A percentile compares a stretch with the other conserved stretches of the same genome.
Conservation (phyloP, 2,329 filamentous ascomycete species). For the Aspergillus jensenii region DNA sequence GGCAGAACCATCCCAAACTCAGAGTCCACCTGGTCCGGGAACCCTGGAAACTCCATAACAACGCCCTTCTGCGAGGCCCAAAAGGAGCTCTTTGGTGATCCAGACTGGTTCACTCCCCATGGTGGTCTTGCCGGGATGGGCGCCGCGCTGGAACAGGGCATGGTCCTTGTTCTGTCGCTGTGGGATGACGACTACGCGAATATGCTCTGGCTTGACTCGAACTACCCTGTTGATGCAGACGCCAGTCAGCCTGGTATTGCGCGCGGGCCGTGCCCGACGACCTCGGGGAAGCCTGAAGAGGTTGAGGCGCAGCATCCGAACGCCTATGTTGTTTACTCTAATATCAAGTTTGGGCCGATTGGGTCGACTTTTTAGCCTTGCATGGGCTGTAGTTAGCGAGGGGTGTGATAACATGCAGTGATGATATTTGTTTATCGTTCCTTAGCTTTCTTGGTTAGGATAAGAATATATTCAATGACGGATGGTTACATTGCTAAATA, state of each 20-base stretch:
- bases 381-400: no score
- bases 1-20: slow-evolving; percentile 61
- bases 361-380: slow-evolving; percentile 48
- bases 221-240: slow-evolving; percentile 54
- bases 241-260: slow-evolving; percentile 48
- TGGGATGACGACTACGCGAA: slow-evolving; percentile 67
- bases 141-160: slow-evolving; percentile 54
- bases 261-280: slow-evolving; percentile 56
- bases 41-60: slow-evolving; percentile 56
- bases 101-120: slow-evolving; percentile 52
- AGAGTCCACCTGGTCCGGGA: slow-evolving; percentile 45
- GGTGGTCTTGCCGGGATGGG: slow-evolving; percentile 60
- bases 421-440: no score
- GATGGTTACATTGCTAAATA: no score
- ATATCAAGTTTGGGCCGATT: slow-evolving; percentile 61
- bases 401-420: no score
- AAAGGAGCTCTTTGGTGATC: slow-evolving; percentile 57
- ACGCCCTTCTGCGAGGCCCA: slow-evolving; percentile 57
- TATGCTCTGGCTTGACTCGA: slow-evolving; percentile 75
- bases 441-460: no score
- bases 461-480: no score
- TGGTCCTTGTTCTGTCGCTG: slow-evolving; percentile 62
- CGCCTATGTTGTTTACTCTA: slow-evolving; percentile 57
- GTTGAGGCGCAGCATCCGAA: slow-evolving; percentile 50
- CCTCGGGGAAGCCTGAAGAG: slow-evolving; percentile 52